A percentile compares a stretch with the other conserved stretches of the same genome.
Conservation (phyloP, 257 asterid genomes). For the Capsicum pubescens region DNA sequence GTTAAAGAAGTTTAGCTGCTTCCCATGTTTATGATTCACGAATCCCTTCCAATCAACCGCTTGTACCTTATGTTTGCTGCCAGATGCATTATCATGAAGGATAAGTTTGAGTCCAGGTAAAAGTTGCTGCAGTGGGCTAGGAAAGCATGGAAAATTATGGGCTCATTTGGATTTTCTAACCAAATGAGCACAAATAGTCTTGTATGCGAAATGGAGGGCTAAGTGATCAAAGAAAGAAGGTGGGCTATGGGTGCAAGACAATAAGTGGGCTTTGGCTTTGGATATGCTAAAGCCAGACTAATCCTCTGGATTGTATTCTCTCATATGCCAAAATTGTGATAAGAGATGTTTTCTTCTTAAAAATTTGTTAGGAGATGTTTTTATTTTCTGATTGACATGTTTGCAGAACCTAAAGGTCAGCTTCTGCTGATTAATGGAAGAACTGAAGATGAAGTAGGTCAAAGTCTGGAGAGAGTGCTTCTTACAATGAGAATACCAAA, state of each 20-base stretch:
- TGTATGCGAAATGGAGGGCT: background rate
- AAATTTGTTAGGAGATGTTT: conserved; percentile 28
- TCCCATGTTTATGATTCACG: background rate
- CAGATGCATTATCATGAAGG: background rate
- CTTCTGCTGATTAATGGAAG: conserved; percentile 90
- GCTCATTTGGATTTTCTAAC: background rate
- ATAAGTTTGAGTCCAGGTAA: conserved; percentile 1
- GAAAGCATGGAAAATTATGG: background rate
- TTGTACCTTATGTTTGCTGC: background rate
- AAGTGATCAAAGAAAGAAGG: conserved; percentile 8
- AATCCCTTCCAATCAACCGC: background rate
- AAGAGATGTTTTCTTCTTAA: conserved; percentile 33
- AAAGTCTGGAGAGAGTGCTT: conserved; percentile 92
- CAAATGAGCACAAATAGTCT: background rate
- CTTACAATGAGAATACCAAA: conserved; percentile 92
- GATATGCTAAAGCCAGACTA: background rate
- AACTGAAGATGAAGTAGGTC: conserved; percentile 89
- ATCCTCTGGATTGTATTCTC: conserved; percentile 5
- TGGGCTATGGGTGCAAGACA: background rate
- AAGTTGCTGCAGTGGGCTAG: background rate
- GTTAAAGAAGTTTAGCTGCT: background rate
- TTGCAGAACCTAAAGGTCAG: conserved; percentile 98
- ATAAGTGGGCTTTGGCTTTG: too few species aligned
- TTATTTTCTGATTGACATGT: conserved; percentile 35
- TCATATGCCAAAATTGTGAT: conserved; percentile 4